Evolutionary conservation across 139 green algal genomes (phyloP), one percentile per base, ranked within the genome.

Genomic region (Tetraselmis chui): DNA sequence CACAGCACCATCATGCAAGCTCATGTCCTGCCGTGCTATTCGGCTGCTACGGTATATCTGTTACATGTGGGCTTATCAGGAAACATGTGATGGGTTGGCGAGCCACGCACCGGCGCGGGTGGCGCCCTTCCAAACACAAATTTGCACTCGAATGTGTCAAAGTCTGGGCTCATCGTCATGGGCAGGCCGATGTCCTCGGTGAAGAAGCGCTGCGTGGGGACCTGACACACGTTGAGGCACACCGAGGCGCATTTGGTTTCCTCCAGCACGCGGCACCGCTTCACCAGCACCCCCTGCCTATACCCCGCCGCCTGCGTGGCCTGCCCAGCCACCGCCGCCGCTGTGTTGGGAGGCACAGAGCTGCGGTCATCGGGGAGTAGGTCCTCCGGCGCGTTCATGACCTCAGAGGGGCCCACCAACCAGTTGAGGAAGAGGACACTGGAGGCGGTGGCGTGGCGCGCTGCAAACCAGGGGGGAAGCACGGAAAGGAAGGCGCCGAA

Each of bases 81-180:
- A 67, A 67, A 18, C 5, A 67, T n/a, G n/a, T n/a, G 18, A 67
- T 5, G 18, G 18, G 45, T 25, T 67, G 18, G 45, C 45, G 45
- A 67, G 11, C 45, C 45, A 67, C 45, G 11, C 18, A 67, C 45
- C 45, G 45, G 45, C 18, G 11, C 45, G 5, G 45, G 77, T 18
- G 77, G 77, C 25, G 77, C 31, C 2, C 26, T 22, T 18, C 77
- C 77, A 58, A 81, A 81, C n/a, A 24, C 2, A 58, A 81, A 81
- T 29, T 77, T 28, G 77, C 77, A 81, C 26, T 27, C 25, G 22
- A 75, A 81, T 22, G 25, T 29, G n/a, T 81, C 77, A 29, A 32
- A 81, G 32, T 81, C 76, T 23, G 77, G 77, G 31, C 25, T 67
- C 77, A 81, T 81, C 2, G 25, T 27, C 77, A 81, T 28, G 5